Evolutionary conservation across 2,329 filamentous ascomycete genomes (phyloP).

Genomic region (Fusarium longipes): DNA sequence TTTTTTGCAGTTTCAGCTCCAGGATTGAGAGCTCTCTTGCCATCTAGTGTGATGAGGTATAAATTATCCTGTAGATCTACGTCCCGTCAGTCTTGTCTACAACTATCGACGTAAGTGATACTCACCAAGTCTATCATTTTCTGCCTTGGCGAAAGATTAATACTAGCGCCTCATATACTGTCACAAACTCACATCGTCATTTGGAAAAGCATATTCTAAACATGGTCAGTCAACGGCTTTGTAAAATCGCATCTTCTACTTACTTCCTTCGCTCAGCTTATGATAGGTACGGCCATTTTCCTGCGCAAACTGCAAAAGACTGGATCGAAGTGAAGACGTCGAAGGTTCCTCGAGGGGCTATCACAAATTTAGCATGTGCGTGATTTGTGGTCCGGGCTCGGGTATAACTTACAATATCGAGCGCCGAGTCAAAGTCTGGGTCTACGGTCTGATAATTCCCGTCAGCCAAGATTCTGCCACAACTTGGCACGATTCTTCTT

Average conservation of each 20-base stretch:
- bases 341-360: slow-evolving; percentile 26
- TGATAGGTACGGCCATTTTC: slow-evolving; percentile 33
- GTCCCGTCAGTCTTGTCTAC: rapidly evolving
- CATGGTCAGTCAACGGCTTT: rapidly evolving
- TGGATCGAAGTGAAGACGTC: slow-evolving; percentile 22
- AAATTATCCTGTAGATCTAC: slow-evolving; percentile 22
- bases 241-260: rapidly evolving
- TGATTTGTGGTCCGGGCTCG: background rate
- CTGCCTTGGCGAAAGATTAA: background rate
- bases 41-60: slow-evolving; percentile 18
- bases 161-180: rapidly evolving
- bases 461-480: background rate
- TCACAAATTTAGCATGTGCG: background rate
- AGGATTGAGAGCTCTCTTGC: slow-evolving; percentile 24
- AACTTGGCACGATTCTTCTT: rapidly evolving
- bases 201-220: slow-evolving; percentile 28
- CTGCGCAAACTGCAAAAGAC: slow-evolving; percentile 19
- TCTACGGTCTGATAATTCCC: background rate
- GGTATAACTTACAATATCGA: slow-evolving; percentile 4
- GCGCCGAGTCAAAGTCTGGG: slow-evolving; percentile 21
- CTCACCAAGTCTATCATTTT: slow-evolving; percentile 24
- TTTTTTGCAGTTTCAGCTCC: slow-evolving; percentile 16
- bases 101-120: rapidly evolving
- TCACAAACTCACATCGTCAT: slow-evolving; percentile 25
- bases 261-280: slow-evolving; percentile 28